phyloP scores from a whole-genome alignment of 306 rosid genomes.

The Trifolium subterraneum region DNA sequence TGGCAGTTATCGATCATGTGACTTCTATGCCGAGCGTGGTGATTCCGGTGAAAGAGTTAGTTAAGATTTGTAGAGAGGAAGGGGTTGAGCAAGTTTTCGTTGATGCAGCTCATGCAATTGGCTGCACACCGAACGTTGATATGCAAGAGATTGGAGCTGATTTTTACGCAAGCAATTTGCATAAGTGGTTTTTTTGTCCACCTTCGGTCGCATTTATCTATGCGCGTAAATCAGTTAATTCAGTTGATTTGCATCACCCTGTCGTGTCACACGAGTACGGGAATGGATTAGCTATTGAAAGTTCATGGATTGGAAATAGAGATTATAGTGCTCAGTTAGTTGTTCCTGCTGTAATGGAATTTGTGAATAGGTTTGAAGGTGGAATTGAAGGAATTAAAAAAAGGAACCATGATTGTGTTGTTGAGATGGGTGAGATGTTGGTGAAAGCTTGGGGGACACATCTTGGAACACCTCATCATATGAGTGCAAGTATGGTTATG shows the following conservation, averaged over 20 bases:
- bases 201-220: constrained; percentile 86
- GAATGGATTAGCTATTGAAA: constrained; percentile 84
- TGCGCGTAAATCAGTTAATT: constrained; percentile 26
- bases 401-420: constrained; percentile 84
- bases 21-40: constrained; percentile 95
- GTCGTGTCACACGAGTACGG: constrained; percentile 96
- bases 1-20: constrained; percentile 93
- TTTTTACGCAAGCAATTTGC: constrained; percentile 87
- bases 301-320: constrained; percentile 97
- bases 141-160: constrained; percentile 94
- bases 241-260: constrained; percentile 79
- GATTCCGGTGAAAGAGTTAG: constrained; percentile 76
- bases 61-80: constrained; percentile 87
- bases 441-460: constrained; percentile 79
- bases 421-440: constrained; percentile 90
- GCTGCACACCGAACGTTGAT: constrained; percentile 76
- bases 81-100: constrained; percentile 90
- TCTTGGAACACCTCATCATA: constrained; percentile 78
- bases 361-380: constrained; percentile 76
- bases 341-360: constrained; percentile 74
- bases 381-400: constrained; percentile 89
- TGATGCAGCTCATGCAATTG: constrained; percentile 91
- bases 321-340: constrained; percentile 93
- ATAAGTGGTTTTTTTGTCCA: constrained; percentile 97
- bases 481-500: constrained; percentile 96